phyloP scores from a whole-genome alignment of 163 green algal genomes.

The Chlorella variabilis region DNA sequence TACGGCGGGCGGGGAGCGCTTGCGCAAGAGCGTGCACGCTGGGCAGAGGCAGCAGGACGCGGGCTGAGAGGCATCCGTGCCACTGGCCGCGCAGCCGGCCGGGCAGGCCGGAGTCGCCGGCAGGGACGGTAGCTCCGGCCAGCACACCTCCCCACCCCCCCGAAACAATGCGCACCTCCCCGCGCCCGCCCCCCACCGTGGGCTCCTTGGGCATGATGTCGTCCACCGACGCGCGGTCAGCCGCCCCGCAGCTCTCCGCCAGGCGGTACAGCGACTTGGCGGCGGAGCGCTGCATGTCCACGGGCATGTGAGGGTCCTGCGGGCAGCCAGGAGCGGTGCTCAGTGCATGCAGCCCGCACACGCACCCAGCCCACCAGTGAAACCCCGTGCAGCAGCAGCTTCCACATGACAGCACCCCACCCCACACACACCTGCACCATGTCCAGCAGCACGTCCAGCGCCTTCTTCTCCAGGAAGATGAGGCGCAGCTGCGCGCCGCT shows the following conservation, averaged over 20 bases:
- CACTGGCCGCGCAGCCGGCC: too few species aligned
- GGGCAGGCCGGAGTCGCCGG: too few species aligned
- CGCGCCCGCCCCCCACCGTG: background rate
- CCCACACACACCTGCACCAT: constrained; percentile 51
- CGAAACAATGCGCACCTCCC: background rate
- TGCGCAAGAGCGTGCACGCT: too few species aligned
- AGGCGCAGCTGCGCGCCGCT: constrained; percentile 60
- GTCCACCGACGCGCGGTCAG: constrained; percentile 5
- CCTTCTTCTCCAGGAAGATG: constrained; percentile 76
- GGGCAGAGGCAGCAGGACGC: too few species aligned
- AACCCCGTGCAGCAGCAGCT: background rate
- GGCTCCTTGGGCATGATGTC: constrained; percentile 33
- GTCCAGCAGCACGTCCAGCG: constrained; percentile 69
- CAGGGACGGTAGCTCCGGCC: too few species aligned
- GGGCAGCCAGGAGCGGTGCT: too few species aligned
- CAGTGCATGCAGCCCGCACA: too few species aligned
- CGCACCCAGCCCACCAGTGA: background rate
- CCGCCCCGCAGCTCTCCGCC: constrained; percentile 29
- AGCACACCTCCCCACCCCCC: background rate
- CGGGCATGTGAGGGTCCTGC: constrained; percentile 21
- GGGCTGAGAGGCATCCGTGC: too few species aligned
- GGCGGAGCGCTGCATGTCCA: constrained; percentile 32
- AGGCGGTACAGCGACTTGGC: constrained; percentile 31
- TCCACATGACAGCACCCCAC: background rate
- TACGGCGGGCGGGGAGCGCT: too few species aligned